Conservation (phyloP, 768 basidiomycete species). For the Trametes cubensis region DNA sequence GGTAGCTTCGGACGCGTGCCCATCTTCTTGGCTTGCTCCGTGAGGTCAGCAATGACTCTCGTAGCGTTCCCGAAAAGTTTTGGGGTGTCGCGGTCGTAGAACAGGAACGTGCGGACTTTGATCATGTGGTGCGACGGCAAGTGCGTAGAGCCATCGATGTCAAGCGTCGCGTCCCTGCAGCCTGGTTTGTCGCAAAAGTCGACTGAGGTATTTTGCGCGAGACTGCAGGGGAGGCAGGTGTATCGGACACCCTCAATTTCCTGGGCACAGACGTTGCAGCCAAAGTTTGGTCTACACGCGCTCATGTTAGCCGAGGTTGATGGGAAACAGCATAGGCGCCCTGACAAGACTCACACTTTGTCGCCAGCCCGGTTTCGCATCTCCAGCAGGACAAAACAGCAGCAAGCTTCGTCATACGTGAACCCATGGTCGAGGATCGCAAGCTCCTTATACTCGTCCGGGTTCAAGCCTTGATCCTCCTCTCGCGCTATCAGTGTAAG, state of each 20-base stretch:
- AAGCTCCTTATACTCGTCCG: background rate
- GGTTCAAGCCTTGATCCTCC: background rate
- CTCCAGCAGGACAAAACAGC: background rate
- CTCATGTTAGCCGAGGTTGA: background rate
- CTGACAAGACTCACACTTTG: background rate
- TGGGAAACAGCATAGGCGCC: background rate
- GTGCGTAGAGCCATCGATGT: background rate
- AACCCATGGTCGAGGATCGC: background rate
- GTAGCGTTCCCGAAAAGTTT: background rate
- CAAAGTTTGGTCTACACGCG: background rate
- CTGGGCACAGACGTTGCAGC: background rate
- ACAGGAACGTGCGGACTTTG: background rate
- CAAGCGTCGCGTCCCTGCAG: background rate
- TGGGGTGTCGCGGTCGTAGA: background rate
- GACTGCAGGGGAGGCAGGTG: background rate
- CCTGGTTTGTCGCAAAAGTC: conserved; percentile 10
- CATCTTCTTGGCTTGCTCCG: background rate
- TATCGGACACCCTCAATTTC: background rate
- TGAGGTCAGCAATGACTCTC: background rate
- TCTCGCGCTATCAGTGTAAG: background rate
- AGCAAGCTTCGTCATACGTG: conserved; percentile 3
- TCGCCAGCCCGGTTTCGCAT: background rate
- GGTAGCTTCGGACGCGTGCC: background rate
- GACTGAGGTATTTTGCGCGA: background rate
- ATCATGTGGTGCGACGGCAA: conserved; percentile 10